These are phyloP conservation scores for Populus simonii DNA, from an alignment of 345 rosid genomes.

Conservation along the genomic window DNA sequence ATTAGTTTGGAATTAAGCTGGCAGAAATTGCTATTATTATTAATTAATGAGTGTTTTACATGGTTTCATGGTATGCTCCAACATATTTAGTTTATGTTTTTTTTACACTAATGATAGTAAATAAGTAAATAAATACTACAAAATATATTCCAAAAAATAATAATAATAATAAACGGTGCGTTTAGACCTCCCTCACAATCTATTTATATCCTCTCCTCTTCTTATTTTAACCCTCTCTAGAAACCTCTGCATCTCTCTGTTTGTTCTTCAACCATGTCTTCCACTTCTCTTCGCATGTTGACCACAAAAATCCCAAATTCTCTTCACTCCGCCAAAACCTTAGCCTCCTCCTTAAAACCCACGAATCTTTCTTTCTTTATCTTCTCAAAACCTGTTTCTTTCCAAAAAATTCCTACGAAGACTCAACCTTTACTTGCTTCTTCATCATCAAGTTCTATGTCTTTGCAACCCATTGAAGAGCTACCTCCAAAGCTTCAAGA, in stretches of 20 bases:
- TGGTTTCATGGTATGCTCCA: too few relatives aligned
- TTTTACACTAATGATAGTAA: too few relatives aligned
- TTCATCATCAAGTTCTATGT: constrained; percentile 35
- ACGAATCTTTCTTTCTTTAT: constrained; percentile 12
- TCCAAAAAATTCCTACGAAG: constrained; percentile 38
- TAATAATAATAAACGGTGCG: background rate
- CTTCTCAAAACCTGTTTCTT: constrained; percentile 34
- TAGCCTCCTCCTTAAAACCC: constrained; percentile 17
- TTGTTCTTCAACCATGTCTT: constrained; percentile 10
- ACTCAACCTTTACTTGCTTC: constrained; percentile 17
- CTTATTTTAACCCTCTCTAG: background rate
- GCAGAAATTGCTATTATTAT: too few relatives aligned
- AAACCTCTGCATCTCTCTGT: background rate
- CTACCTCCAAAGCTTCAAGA: constrained; percentile 89
- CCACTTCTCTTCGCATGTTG: constrained; percentile 35
- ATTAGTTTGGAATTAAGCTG: too few relatives aligned
- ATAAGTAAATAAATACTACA: background rate
- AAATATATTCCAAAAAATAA: background rate
- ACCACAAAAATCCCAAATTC: constrained; percentile 35
- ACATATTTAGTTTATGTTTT: too few relatives aligned
- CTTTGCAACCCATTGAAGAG: constrained; percentile 67
- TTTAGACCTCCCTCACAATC: background rate
- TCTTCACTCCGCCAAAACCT: constrained; percentile 12
- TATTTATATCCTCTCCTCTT: background rate
- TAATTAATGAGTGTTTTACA: too few relatives aligned